phyloP scores from a whole-genome alignment of 352 stramenopile genomes.

The Pelagophyceae sp. region DNA sequence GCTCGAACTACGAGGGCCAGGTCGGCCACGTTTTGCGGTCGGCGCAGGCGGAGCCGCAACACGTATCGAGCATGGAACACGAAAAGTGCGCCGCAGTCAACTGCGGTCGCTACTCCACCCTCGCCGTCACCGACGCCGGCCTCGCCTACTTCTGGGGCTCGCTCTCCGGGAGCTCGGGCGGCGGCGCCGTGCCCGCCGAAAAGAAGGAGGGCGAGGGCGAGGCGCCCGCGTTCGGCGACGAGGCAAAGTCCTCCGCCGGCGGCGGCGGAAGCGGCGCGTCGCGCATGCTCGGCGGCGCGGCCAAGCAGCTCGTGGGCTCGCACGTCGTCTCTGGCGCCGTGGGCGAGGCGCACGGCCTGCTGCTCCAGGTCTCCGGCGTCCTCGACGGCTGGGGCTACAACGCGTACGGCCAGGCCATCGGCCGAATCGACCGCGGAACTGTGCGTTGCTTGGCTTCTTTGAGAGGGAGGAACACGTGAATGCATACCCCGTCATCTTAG shows the following conservation, averaged over 20 bases:
- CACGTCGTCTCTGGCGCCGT: not conserved
- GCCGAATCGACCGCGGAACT: not conserved
- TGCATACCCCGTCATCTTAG: too few relatives aligned
- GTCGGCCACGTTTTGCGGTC: not conserved
- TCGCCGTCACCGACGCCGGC: not conserved
- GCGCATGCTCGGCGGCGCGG: conserved; percentile 6
- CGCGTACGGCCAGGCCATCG: conserved; percentile 12
- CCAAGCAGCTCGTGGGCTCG: conserved; percentile 7
- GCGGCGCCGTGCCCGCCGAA: not conserved
- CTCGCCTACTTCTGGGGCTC: conserved; percentile 14
- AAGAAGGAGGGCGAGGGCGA: not conserved
- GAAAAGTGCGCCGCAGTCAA: not conserved
- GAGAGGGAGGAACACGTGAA: too few relatives aligned
- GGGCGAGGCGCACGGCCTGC: conserved; percentile 12
- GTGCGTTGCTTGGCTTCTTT: too few relatives aligned
- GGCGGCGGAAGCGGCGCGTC: not conserved
- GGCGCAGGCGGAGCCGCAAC: not conserved
- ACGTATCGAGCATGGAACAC: not conserved
- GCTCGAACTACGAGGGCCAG: conserved; percentile 7
- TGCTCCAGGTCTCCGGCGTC: not conserved
- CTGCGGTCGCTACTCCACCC: conserved; percentile 16
- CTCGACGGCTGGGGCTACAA: conserved; percentile 18
- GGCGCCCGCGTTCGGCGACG: not conserved
- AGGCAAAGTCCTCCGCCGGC: not conserved
- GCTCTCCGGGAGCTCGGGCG: not conserved